These are phyloP conservation scores for Kazachstania bromeliacearum DNA, from an alignment of 805 yeast species.

Conservation along the genomic window DNA sequence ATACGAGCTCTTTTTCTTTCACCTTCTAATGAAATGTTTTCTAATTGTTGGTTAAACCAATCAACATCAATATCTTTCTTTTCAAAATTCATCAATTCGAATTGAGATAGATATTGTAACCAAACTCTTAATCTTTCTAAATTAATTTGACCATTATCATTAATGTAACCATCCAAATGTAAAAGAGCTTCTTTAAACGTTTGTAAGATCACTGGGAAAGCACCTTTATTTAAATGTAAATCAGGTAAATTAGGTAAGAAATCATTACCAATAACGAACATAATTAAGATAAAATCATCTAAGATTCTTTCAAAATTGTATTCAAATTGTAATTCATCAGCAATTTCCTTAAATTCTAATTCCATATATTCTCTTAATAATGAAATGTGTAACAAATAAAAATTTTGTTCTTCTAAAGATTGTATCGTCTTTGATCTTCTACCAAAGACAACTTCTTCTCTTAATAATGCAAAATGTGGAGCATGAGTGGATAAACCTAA, in stretches of 20 bases:
- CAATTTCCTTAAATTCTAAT: conserved; percentile 69
- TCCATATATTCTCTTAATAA: conserved; percentile 85
- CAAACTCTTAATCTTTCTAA: conserved; percentile 61
- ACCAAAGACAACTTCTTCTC: conserved; percentile 95
- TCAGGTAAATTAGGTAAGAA: conserved; percentile 95
- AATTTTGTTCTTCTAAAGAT: conserved; percentile 67
- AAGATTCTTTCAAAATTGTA: conserved; percentile 81
- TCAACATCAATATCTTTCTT: conserved; percentile 72
- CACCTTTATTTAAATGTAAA: conserved; percentile 87
- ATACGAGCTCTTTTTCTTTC: conserved; percentile 55
- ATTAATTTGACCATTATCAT: conserved; percentile 74
- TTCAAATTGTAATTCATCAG: conserved; percentile 49
- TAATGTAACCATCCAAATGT: conserved; percentile 72
- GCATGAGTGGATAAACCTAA: conserved; percentile 86
- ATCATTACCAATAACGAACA: conserved; percentile 96
- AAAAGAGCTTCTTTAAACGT: conserved; percentile 77
- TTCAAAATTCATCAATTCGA: conserved; percentile 83
- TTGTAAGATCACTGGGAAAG: conserved; percentile 83
- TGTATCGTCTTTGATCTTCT: conserved; percentile 27
- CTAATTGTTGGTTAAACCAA: conserved; percentile 84
- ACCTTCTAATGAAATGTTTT: conserved; percentile 65
- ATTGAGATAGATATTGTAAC: conserved; percentile 65
- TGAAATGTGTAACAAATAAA: conserved; percentile 74
- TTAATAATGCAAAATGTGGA: conserved; percentile 86
- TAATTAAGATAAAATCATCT: conserved; percentile 85